These are phyloP conservation scores for Delphinella strobiligena DNA, from an alignment of 2,329 filamentous ascomycete species.

Conservation along the genomic window DNA sequence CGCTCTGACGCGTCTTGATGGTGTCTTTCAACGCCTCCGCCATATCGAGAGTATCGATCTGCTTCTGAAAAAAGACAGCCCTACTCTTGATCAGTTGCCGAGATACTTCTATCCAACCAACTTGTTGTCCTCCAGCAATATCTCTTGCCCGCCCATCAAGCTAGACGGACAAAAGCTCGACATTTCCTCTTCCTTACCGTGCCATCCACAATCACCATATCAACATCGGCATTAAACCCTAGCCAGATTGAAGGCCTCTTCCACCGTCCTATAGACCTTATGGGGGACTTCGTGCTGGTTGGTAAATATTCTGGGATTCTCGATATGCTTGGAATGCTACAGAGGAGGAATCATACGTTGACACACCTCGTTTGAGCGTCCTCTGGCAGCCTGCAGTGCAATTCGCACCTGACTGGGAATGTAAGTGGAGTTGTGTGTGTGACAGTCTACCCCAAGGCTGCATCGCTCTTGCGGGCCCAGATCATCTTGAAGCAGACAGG, in stretches of 20 bases:
- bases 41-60: too few species aligned
- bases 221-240: conserved; percentile 34
- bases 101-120: conserved; percentile 7
- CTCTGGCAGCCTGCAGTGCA: conserved; percentile 21
- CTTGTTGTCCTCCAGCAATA: not conserved
- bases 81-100: conserved; percentile 5
- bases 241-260: conserved; percentile 38
- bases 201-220: conserved; percentile 33
- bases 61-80: too few species aligned
- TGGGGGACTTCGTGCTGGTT: conserved; percentile 15
- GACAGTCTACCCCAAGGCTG: conserved; percentile 25
- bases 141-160: conserved; percentile 13
- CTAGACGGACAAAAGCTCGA: conserved; percentile 16
- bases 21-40: too few species aligned
- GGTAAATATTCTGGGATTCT: too few species aligned
- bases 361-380: conserved; percentile 16
- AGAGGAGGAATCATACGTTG: not conserved
- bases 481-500: conserved; percentile 25
- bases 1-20: too few species aligned
- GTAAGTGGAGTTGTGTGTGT: conserved; percentile 18
- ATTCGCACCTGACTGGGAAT: conserved; percentile 24
- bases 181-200: conserved; percentile 26
- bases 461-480: conserved; percentile 16
- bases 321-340: not conserved
- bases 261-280: conserved; percentile 21